These are phyloP conservation scores for Fusarium nelsonii DNA, from an alignment of 2,329 filamentous ascomycete species.

Conservation along the genomic window DNA sequence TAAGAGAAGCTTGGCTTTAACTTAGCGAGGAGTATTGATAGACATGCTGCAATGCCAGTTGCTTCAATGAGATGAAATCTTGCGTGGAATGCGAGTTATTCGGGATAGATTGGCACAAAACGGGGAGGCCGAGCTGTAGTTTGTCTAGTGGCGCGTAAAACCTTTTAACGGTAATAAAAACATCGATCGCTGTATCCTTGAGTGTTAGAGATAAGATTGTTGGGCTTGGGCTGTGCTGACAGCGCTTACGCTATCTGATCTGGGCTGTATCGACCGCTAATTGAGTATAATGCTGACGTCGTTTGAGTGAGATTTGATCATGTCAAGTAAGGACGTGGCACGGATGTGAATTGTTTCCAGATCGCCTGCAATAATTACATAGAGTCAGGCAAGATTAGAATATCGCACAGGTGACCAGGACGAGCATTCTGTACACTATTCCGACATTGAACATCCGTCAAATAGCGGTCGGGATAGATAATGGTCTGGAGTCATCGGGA, in stretches of 20 bases:
- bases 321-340: constrained; percentile 1
- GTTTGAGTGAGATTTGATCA: constrained; percentile 14
- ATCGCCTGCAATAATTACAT: no score
- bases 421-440: not conserved
- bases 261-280: not conserved
- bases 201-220: not conserved
- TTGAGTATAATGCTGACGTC: not conserved
- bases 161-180: not conserved
- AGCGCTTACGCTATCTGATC: constrained; percentile 6
- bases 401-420: not conserved
- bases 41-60: constrained; percentile 3
- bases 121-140: not conserved
- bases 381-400: not conserved
- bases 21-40: not conserved
- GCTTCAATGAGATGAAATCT: not conserved
- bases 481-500: no score
- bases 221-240: not conserved
- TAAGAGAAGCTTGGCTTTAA: constrained; percentile 9
- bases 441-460: no score
- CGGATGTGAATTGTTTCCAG: not conserved
- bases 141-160: not conserved
- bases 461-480: not conserved
- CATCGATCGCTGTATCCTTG: not conserved
- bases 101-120: not conserved
- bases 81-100: not conserved